Conservation (phyloP, 1,284 basidiomycete genomes). For the Leucoagaricus sp. region DNA sequence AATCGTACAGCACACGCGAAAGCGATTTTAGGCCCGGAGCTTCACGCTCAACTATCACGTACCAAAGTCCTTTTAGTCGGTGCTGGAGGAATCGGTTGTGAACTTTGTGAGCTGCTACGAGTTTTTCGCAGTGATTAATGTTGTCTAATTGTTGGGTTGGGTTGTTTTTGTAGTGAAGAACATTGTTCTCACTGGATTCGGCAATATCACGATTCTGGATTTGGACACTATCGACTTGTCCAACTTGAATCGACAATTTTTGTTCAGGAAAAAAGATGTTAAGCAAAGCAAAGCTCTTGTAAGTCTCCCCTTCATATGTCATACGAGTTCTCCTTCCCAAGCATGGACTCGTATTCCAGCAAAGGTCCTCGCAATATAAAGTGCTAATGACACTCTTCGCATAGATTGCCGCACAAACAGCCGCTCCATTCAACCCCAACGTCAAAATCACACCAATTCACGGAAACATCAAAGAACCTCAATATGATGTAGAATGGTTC, state of each 20-base stretch:
- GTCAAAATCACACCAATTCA: slow-evolving; percentile 89
- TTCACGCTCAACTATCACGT: slow-evolving; percentile 58
- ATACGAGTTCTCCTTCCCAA: too few relatives aligned
- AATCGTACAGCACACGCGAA: slow-evolving; percentile 52
- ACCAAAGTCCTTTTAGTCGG: slow-evolving; percentile 90
- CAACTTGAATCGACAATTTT: slow-evolving; percentile 96
- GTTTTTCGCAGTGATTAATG: too few relatives aligned
- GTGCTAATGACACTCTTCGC: too few relatives aligned
- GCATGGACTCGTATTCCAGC: too few relatives aligned
- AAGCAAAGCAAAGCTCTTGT: slow-evolving; percentile 95
- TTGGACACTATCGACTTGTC: slow-evolving; percentile 99
- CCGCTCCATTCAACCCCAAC: slow-evolving; percentile 89
- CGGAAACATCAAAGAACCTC: slow-evolving; percentile 93
- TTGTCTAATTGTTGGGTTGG: background rate
- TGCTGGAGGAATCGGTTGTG: slow-evolving; percentile 97
- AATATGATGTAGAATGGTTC: slow-evolving; percentile 93
- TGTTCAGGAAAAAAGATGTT: slow-evolving; percentile 97
- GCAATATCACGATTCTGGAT: slow-evolving; percentile 91
- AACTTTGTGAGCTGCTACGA: slow-evolving; percentile 75
- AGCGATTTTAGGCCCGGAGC: slow-evolving; percentile 75
- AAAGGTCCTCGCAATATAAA: too few relatives aligned
- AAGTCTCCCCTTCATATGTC: slow-evolving; percentile 19
- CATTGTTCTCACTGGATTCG: slow-evolving; percentile 91
- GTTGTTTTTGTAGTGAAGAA: slow-evolving; percentile 78
- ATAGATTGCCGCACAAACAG: slow-evolving; percentile 88